A percentile compares a stretch with the other conserved stretches of the same genome.
Conservation (phyloP, 148 eudicot genomes). For the Cornus controversa region DNA sequence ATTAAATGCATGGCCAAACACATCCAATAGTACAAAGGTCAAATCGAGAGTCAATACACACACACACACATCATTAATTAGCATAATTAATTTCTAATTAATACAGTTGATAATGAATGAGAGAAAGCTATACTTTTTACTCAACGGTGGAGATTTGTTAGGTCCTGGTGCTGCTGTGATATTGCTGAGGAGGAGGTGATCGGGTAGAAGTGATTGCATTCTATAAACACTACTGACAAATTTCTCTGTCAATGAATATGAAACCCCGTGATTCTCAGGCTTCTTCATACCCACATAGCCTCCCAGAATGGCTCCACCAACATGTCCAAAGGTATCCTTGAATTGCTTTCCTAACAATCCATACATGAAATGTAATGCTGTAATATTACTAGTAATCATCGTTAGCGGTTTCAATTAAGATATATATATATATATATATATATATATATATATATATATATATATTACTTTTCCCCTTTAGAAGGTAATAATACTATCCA, state of each 20-base stretch:
- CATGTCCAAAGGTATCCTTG: slow-evolving; percentile 27
- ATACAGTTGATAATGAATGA: background rate
- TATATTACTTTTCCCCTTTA: too few species aligned
- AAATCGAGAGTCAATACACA: too few species aligned
- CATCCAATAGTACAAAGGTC: too few species aligned
- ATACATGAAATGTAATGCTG: slow-evolving; percentile 26
- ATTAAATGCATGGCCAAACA: too few species aligned
- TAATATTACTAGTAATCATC: too few species aligned
- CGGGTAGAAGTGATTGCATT: slow-evolving; percentile 28
- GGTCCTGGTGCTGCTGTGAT: slow-evolving; percentile 21
- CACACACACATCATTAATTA: background rate
- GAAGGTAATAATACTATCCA: too few species aligned
- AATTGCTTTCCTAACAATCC: slow-evolving; percentile 29
- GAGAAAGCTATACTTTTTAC: slow-evolving; percentile 7
- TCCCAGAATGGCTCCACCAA: slow-evolving; percentile 16
- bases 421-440: too few species aligned
- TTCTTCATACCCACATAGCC: slow-evolving; percentile 26
- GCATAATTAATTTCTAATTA: too few species aligned
- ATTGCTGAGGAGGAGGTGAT: slow-evolving; percentile 19
- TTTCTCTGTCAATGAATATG: slow-evolving; percentile 31
- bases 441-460: too few species aligned
- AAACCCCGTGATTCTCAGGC: slow-evolving; percentile 26
- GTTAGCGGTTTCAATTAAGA: too few species aligned
- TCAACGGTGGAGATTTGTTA: slow-evolving; percentile 23
- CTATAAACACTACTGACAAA: slow-evolving; percentile 31